A percentile compares a stretch with the other conserved stretches of the same genome.
These are phyloP conservation scores for Tetracladium setigerum DNA, from an alignment of 495 filamentous ascomycete species.

Conservation along the genomic window DNA sequence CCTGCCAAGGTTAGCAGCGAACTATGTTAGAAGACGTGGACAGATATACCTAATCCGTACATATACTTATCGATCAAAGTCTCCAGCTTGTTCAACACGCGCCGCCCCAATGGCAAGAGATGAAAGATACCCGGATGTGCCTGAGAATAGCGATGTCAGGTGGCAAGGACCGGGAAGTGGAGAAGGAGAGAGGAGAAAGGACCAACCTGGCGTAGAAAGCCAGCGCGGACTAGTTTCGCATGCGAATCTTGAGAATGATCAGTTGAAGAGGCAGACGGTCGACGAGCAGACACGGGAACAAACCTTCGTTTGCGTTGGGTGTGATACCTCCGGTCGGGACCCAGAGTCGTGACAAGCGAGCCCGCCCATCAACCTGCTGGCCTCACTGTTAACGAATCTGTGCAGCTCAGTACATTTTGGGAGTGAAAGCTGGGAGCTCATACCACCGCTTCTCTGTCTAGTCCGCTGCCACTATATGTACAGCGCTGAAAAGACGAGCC, in stretches of 20 bases:
- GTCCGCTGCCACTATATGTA: no score
- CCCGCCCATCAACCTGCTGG: conserved; percentile 45
- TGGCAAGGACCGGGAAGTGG: not conserved
- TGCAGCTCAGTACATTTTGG: no score
- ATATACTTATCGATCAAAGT: conserved; percentile 83
- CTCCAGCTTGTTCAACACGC: conserved; percentile 87
- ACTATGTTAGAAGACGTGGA: conserved; percentile 1
- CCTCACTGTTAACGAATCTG: not conserved
- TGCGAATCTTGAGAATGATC: conserved; percentile 51
- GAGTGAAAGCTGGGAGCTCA: no score
- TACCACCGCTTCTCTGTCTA: no score
- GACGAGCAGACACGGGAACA: conserved; percentile 17
- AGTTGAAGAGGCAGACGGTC: not conserved
- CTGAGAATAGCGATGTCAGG: conserved; percentile 26
- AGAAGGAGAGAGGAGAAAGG: not conserved
- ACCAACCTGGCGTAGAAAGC: conserved; percentile 69
- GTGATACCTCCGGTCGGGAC: conserved; percentile 68
- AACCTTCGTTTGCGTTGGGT: conserved; percentile 40
- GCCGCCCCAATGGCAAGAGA: conserved; percentile 78
- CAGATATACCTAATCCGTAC: conserved; percentile 57
- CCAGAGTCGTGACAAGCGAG: conserved; percentile 68
- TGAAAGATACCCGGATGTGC: conserved; percentile 90
- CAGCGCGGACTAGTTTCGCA: conserved; percentile 65
- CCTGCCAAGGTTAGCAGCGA: conserved; percentile 38
- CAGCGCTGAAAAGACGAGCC: no score